Percentiles rank a stretch among this genome's conserved stretches.
phyloP scores from a whole-genome alignment of 2,329 filamentous ascomycete species.

The Diaporthe citriasiana region DNA sequence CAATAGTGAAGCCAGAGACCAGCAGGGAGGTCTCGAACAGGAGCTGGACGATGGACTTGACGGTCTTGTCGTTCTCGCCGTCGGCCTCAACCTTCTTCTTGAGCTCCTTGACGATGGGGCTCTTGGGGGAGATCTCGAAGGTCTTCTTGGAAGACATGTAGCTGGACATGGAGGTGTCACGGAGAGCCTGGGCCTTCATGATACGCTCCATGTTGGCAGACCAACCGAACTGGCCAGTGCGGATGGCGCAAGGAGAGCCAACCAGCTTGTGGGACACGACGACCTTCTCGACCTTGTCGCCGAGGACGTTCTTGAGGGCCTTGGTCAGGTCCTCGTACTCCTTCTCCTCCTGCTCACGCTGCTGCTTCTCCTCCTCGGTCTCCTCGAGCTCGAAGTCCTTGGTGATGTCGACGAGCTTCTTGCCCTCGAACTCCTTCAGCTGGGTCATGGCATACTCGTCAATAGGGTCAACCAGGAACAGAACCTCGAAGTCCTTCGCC shows the following conservation, averaged over 20 bases:
- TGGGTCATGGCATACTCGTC: constrained; percentile 99
- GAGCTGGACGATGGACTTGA: constrained; percentile 99
- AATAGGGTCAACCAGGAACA: constrained; percentile 99
- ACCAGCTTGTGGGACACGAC: constrained; percentile 98
- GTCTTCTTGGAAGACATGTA: constrained; percentile 99
- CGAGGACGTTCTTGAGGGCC: constrained; percentile 98
- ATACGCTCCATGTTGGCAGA: constrained; percentile 99
- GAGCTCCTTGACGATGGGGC: constrained; percentile 96
- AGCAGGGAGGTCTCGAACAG: constrained; percentile 99
- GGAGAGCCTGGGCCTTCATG: constrained; percentile 99
- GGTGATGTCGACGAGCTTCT: constrained; percentile 99
- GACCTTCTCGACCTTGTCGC: constrained; percentile 99
- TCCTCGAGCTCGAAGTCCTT: constrained; percentile 99
- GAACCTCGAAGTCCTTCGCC: constrained; percentile 99
- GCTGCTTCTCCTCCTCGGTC: constrained; percentile 98
- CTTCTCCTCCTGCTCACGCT: constrained; percentile 97
- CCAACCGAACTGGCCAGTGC: constrained; percentile 99
- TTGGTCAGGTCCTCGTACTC: constrained; percentile 96
- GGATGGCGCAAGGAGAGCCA: constrained; percentile 96
- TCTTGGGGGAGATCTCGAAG: constrained; percentile 99
- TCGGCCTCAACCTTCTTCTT: constrained; percentile 99
- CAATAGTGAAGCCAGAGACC: constrained; percentile 99
- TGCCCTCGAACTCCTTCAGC: constrained; percentile 99
- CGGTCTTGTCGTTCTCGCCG: constrained; percentile 97
- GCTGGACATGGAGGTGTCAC: constrained; percentile 99